These are phyloP conservation scores for Corylus avellana DNA, from an alignment of 306 rosid genomes.

Conservation along the genomic window DNA sequence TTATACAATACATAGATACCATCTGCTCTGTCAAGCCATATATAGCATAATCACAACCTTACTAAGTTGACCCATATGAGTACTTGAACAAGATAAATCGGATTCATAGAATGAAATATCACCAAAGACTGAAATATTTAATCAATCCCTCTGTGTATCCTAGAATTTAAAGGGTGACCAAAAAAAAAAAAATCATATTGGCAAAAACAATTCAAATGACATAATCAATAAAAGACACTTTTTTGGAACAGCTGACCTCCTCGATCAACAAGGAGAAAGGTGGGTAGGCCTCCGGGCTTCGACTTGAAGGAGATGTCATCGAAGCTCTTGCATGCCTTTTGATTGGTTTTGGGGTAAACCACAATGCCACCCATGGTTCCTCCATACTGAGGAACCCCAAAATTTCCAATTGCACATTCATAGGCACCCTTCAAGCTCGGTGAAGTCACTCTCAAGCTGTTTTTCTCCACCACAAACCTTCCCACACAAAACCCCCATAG, in stretches of 20 bases:
- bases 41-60: conserved; percentile 6
- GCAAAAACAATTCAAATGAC: background rate
- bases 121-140: background rate
- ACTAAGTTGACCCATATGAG: conserved; percentile 4
- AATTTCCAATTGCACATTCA: conserved; percentile 95
- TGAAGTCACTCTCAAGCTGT: conserved; percentile 68
- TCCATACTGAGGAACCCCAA: conserved; percentile 94
- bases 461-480: conserved; percentile 96
- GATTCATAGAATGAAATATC: background rate
- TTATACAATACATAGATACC: background rate
- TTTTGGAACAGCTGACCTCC: conserved; percentile 46
- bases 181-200: background rate
- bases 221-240: background rate
- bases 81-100: background rate
- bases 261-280: conserved; percentile 81
- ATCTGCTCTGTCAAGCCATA: conserved; percentile 19
- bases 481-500: conserved; percentile 57
- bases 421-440: conserved; percentile 62
- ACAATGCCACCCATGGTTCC: conserved; percentile 89
- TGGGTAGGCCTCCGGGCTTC: conserved; percentile 72
- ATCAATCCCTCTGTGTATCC: background rate
- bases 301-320: conserved; percentile 63
- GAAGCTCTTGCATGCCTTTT: conserved; percentile 68
- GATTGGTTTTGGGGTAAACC: conserved; percentile 70
- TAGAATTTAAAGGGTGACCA: background rate